Base-by-base conservation (phyloP, 1,284 basidiomycete genomes). In the Cutaneotrichosporon sp. region DNA sequence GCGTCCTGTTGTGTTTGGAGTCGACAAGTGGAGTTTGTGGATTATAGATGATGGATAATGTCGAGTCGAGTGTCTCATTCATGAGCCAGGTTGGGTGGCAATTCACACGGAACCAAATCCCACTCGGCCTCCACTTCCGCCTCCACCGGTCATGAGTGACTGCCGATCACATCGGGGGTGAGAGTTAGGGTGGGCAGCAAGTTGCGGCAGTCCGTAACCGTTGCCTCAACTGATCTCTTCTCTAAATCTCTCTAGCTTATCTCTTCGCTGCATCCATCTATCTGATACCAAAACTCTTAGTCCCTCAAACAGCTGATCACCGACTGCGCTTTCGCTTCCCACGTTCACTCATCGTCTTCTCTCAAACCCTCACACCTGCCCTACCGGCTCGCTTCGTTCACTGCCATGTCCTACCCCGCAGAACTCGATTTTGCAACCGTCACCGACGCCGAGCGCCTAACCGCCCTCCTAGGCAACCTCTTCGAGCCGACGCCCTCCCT, bases 401-500 rank as follows among this genome's bases (percentile, higher is more conserved):
- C 46, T 18, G 22, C 26, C 22, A 26, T 50, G 22, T 50, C 22
- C 22, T 50, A 14, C 22, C 49, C 22, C 49, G 22, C 49, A 22
- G 2, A 11, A 3, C 49, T 50, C 30, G 51, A 53, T 4, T 32
- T 46, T 11, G 22, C 55, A 18, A 16, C 36, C 11, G 22, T 56
- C 55, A 16, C 36, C 11, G 57, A 58, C 57, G 30, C 57, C 5
- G 34, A 40, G 11, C n/a, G 21, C 16, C 70, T 75, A 56, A 61
- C 62, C 11, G 4, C 42, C 2, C 68, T 73, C 60, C 70, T 76
- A 22, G 52, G 61, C 8, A 61, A 68, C 16, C 70, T 78, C 30
- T 73, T 78, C 69, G 75, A 76, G 63, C 73, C 74, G 4, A 72
- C 74, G 5, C 59, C 61, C 2, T 46, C 69, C 0, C 67, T 79